Base-by-base conservation (phyloP, 164 flowering plant species). In the Tetrastigma voinierianum region DNA sequence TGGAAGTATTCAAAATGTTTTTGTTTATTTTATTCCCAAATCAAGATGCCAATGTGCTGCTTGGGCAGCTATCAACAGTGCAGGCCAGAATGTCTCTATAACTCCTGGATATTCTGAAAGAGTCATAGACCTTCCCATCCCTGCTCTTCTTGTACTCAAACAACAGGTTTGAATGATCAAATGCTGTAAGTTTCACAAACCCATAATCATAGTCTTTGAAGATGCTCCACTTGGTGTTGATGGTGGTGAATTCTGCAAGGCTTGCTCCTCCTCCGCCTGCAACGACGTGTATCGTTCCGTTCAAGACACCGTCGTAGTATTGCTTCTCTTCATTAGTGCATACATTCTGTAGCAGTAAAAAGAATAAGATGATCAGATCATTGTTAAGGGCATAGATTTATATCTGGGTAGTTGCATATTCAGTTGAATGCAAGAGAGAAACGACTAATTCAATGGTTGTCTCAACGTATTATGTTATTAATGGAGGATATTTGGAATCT, bases 111-210 rank as follows among this genome's bases (percentile, higher is more conserved):
- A 91, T 84, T 18, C 74, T 88, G 78, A 93, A 93, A 18, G 93
- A 84, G 49, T 93, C 97, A 20, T 85, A 83, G 8, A 90, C 93
- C 65, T 80, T 82, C 17, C 97, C 98, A 64, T 89, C 86, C 2
- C 89, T 85, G 81, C 97, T 93, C 79, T 81, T 93, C 81, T 84
- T 88, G 82, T 91, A 93, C 85, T 93, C 97, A 18, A 93, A 79
- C 72, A 89, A 64, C 63, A 93, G 76, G 18, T 78, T 81, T 7
- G 97, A 87, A 70, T 86, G 94, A 60, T 93, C 84, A 43, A 88
- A 86, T 57, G 98, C 98, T 13, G 96, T 93, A 23, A 93, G 84
- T 62, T 91, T 89, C 16, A 91, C 79, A 64, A 82, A 93, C 23
- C 98, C 96, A 56, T 72, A 87, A 59, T 93, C 98, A 58, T 55